Base-by-base conservation (phyloP, 2,329 filamentous ascomycete species). In the Penicillium sp. region DNA sequence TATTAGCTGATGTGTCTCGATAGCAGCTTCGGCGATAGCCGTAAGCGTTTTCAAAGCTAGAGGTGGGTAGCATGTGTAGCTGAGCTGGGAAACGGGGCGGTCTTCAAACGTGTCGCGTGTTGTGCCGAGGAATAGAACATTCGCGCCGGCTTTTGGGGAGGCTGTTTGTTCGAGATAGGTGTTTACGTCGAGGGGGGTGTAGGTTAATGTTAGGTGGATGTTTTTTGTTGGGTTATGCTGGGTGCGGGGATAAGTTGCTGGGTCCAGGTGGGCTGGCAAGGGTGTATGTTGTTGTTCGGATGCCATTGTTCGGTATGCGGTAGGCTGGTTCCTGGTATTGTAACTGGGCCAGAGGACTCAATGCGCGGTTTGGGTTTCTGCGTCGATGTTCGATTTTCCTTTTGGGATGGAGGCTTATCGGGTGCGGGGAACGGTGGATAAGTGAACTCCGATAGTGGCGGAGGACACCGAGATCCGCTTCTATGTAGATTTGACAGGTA, bases 1-100 rank as follows among this genome's bases (percentile, higher is more conserved):
- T 37, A 84, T 83, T 19, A 96, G 82, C 1, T 73, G 76, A 71
- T 96, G 86, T 63, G 75, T 68, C 16, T 76, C 74, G 3, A 93
- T 75, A 4, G 79, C 73, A 6, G 79, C 68, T 48, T 67, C 66
- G 10, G 77, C 76, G 48, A 77, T 79, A 14, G 58, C 53, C 1
- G 63, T 57, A 4, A 80, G 67, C 3, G 76, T 77, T 48, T 76
- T 77, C 24, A 79, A 63, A 2, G 75, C 72, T 0, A 80, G 70
- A 0, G 72, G 70, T 13, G 76, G 73, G 61, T 79, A 80, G 14
- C 72, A 67, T 2, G 74, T 76, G 58, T 80, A 80, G 53, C 75
- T 76, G n/a, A 80, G 71, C 47, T 75, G 76, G 1, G 73, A 67
- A 48, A 80, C 77, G 7, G 74, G 62, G 16, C 73, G 72, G 59